Conservation (phyloP, 768 basidiomycete genomes). For the Boletus rufocinnamomeus region DNA sequence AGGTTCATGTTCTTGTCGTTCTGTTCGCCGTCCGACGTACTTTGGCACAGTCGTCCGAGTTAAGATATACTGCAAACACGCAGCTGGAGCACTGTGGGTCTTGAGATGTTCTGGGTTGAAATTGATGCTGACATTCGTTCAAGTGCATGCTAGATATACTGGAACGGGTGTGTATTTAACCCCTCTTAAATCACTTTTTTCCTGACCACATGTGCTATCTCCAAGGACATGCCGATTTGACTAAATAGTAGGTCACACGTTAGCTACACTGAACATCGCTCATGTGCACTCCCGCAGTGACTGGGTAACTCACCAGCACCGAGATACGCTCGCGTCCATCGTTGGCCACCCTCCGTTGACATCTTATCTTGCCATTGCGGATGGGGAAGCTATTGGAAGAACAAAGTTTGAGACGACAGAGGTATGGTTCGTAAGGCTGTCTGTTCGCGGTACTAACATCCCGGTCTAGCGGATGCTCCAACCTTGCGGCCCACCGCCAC, state of each 20-base stretch:
- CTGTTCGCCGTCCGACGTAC: constrained; percentile 1
- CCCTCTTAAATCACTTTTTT: not conserved
- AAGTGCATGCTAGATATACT: constrained; percentile 94
- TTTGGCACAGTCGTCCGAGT: constrained; percentile 72
- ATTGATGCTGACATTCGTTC: constrained; percentile 14
- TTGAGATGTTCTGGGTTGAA: not conserved
- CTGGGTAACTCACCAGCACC: constrained; percentile 97
- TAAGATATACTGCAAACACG: constrained; percentile 94
- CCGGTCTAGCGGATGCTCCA: constrained; percentile 80
- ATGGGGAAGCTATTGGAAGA: constrained; percentile 89
- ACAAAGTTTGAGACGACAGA: constrained; percentile 95
- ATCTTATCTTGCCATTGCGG: constrained; percentile 89
- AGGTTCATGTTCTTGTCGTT: not conserved
- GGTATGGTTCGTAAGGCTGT: constrained; percentile 44
- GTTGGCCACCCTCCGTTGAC: constrained; percentile 86
- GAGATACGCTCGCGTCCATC: constrained; percentile 92
- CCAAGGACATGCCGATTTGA: constrained; percentile 91
- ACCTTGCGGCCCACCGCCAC: constrained; percentile 90
- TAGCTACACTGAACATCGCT: not conserved
- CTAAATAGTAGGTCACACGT: constrained; percentile 76
- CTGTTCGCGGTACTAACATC: constrained; percentile 27
- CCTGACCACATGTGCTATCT: constrained; percentile 11
- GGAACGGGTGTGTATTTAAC: constrained; percentile 73
- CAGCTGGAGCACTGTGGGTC: constrained; percentile 90
- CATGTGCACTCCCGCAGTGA: constrained; percentile 57